Conservation (phyloP, 345 rosid genomes). For the Dipteronia sinensis region DNA sequence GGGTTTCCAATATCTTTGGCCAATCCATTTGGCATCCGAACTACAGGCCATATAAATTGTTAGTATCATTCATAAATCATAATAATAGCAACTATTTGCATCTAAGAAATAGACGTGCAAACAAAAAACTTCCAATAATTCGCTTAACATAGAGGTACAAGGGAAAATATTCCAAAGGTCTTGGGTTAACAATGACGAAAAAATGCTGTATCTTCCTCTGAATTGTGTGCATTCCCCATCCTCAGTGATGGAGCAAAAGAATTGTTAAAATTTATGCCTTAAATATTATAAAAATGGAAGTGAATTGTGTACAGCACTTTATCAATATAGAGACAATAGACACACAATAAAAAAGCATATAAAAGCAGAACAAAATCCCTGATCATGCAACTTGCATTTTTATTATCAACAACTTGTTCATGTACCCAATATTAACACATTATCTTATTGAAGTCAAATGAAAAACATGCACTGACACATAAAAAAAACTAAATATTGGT, state of each 20-base stretch:
- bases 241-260: neutral
- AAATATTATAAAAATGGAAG: neutral
- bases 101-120: neutral
- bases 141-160: neutral
- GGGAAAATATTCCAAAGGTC: neutral
- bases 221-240: neutral
- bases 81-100: neutral
- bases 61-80: constrained; percentile 1
- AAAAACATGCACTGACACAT: neutral
- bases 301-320: neutral
- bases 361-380: neutral
- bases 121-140: neutral
- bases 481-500: neutral
- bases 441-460: constrained; percentile 10
- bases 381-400: constrained; percentile 14
- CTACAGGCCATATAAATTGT: constrained; percentile 36
- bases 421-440: neutral
- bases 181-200: neutral
- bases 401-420: neutral
- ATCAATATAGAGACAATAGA: neutral
- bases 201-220: neutral
- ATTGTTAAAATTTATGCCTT: neutral
- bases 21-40: constrained; percentile 46
- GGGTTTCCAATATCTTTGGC: constrained; percentile 70
- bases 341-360: neutral